Base-by-base conservation (phyloP, 371 early-diverging fungal genomes). In the Mortierella sp. region DNA sequence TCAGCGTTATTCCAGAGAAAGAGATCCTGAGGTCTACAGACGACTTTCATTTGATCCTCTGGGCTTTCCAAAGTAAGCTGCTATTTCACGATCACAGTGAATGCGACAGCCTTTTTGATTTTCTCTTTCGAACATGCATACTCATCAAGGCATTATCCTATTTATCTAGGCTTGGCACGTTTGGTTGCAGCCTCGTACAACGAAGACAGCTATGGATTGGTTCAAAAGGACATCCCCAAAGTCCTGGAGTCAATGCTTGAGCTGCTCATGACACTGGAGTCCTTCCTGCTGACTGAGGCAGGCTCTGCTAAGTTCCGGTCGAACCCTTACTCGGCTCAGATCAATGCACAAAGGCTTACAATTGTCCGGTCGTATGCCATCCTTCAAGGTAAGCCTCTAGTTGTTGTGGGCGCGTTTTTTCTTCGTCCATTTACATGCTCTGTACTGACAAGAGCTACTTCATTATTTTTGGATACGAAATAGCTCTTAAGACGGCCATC, bases 161-260 rank as follows among this genome's bases (percentile, higher is more conserved):
- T 13, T n/a, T 48, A 38, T 31, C n/a, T 78, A 91, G 89, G 90
- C 16, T 68, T 93, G 45, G 90, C 91, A 44, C 88, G 88, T 72
- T 79, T 93, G 44, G 85, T 88, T 21, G 81, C 89, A 16, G 89
- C 90, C 13, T 93, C 93, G 0, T 80, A 88, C 26, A 80, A 87
- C 10, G 93, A 93, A 68, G 93, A 93, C 80, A 80, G 84, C 5
- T 90, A 87, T 75, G 92, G 93, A 3, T 86, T 89, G 28, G 93
- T 93, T 3, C 93, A 93, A 65, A 90, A 86, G 65, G 91, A 93
- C 52, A 89, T 92, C 44, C 78, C 86, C 2, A 77, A 72, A 11
- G 89, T 93, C 4, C 60, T 93, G n/a, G 89, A 92, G 80, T 71
- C 82, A 14, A 75, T 93, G 77, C 76, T 92, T 57, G 90, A 84